Evolutionary conservation across 2,329 filamentous ascomycete genomes (phyloP).

Genomic region (Remersonia thermophila): DNA sequence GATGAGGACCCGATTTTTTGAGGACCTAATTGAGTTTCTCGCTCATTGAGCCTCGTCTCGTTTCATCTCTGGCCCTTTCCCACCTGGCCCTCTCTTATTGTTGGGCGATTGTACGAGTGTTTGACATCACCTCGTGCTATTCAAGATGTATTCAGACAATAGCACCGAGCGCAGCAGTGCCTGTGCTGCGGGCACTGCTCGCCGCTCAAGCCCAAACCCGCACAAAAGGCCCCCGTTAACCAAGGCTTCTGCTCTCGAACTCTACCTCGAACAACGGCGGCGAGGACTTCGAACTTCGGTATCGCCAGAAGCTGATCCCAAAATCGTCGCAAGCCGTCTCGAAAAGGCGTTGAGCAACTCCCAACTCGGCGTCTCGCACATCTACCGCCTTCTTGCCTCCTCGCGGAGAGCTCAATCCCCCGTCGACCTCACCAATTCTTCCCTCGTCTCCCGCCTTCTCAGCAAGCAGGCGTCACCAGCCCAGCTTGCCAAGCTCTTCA

Average conservation of each 20-base stretch:
- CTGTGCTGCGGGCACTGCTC: conserved; percentile 4
- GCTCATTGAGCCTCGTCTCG: too few relatives aligned
- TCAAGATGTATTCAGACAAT: conserved; percentile 7
- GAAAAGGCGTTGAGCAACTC: not conserved
- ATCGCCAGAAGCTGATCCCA: not conserved
- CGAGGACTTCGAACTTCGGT: conserved; percentile 1
- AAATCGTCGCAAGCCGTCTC: not conserved
- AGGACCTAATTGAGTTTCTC: too few relatives aligned
- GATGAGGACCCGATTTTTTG: too few relatives aligned
- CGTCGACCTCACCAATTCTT: conserved; percentile 1
- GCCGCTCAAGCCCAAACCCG: not conserved
- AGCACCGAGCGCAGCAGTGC: conserved; percentile 2
- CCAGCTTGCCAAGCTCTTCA: conserved; percentile 4
- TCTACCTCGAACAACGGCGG: conserved; percentile 2
- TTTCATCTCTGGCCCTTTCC: too few relatives aligned
- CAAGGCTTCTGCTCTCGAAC: not conserved
- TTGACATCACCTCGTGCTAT: conserved; percentile 1
- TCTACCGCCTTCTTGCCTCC: not conserved
- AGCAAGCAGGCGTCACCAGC: not conserved
- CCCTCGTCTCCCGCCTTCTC: conserved; percentile 1
- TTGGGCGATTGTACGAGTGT: not conserved
- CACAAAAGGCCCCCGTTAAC: not conserved
- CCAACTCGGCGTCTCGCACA: not conserved
- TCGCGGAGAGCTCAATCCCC: not conserved
- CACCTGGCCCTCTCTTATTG: too few relatives aligned